phyloP scores from a whole-genome alignment of 2,329 filamentous ascomycete genomes.

The Pseudonectria foliicola region DNA sequence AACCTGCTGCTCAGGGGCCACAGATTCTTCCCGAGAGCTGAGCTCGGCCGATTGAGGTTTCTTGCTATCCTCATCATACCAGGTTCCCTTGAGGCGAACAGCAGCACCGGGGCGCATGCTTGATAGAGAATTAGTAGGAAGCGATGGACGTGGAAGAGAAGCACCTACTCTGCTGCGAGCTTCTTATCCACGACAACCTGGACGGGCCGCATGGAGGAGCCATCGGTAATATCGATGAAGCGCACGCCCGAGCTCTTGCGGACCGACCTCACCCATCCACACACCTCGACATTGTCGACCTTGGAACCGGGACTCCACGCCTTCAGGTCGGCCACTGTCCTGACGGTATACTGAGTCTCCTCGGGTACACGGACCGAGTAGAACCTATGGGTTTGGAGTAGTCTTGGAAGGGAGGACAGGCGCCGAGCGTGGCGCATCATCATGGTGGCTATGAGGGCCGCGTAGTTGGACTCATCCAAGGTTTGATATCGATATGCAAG shows the following conservation, averaged over 20 bases:
- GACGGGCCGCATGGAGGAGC: conserved; percentile 69
- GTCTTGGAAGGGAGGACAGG: too few species aligned
- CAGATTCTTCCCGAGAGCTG: conserved; percentile 5
- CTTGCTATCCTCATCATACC: conserved; percentile 38
- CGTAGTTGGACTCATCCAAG: too few species aligned
- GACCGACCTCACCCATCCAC: conserved; percentile 78
- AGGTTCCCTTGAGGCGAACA: conserved; percentile 69
- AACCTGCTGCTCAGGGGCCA: not conserved
- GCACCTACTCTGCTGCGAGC: conserved; percentile 63
- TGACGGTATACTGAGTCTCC: conserved; percentile 26
- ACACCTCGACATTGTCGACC: conserved; percentile 50
- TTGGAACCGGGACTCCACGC: conserved; percentile 39
- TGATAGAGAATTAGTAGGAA: conserved; percentile 22
- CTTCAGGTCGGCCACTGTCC: conserved; percentile 49
- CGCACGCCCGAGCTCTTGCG: conserved; percentile 77
- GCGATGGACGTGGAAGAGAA: conserved; percentile 8
- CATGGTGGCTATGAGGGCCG: too few species aligned
- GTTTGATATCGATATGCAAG: too few species aligned
- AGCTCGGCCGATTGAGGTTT: conserved; percentile 1
- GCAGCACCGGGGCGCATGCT: conserved; percentile 79
- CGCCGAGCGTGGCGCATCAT: too few species aligned
- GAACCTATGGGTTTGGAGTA: conserved; percentile 15
- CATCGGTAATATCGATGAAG: conserved; percentile 83
- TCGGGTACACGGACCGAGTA: conserved; percentile 29
- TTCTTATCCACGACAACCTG: conserved; percentile 73